phyloP scores from a whole-genome alignment of 805 yeast species.

The Candida yuanshanica region DNA sequence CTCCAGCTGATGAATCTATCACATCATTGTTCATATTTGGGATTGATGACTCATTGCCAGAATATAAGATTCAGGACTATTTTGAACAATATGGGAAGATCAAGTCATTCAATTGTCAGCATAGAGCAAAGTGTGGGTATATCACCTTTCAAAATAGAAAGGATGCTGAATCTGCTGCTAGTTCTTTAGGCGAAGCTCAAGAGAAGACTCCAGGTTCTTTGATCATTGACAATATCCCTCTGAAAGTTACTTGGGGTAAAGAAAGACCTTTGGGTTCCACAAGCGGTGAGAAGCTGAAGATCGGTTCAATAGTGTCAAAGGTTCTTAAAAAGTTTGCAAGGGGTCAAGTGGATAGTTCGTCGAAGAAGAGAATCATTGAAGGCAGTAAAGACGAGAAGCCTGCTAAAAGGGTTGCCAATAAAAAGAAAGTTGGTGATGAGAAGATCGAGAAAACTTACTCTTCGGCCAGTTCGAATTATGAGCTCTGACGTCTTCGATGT shows the following conservation, averaged over 20 bases:
- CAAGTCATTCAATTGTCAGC: constrained; percentile 45
- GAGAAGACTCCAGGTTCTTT: constrained; percentile 27
- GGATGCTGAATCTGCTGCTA: constrained; percentile 42
- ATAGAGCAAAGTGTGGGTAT: constrained; percentile 59
- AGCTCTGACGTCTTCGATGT: background rate
- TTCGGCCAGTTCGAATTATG: background rate
- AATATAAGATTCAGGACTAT: constrained; percentile 48
- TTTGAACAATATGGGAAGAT: constrained; percentile 44
- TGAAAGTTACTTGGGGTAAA: constrained; percentile 53
- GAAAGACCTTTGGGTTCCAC: constrained; percentile 36
- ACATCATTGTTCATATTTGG: constrained; percentile 73
- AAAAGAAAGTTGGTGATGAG: background rate
- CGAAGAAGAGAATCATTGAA: constrained; percentile 1
- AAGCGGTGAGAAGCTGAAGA: constrained; percentile 40
- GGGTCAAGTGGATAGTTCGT: constrained; percentile 9
- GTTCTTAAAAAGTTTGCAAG: constrained; percentile 42
- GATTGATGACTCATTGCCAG: constrained; percentile 59
- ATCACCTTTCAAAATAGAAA: constrained; percentile 44
- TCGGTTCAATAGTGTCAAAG: constrained; percentile 44
- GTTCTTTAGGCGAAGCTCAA: constrained; percentile 19
- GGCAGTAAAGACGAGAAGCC: background rate
- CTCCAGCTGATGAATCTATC: constrained; percentile 36
- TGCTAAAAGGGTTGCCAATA: background rate
- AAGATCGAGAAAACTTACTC: background rate
- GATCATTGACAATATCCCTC: constrained; percentile 34